phyloP scores from a whole-genome alignment of 176 grass and related monocot genomes.

The Calamus simplicifolius region DNA sequence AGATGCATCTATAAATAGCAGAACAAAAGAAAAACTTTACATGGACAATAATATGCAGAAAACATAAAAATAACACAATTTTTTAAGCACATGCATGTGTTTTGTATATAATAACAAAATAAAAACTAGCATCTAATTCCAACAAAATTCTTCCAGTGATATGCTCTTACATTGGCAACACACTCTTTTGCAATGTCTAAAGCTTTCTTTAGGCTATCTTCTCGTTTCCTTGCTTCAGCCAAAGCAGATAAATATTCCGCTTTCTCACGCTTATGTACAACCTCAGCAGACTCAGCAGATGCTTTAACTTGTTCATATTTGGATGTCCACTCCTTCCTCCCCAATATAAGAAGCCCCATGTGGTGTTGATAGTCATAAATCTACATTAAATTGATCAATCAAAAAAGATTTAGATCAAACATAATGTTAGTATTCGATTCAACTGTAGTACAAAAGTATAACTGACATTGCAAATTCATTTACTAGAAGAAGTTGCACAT shows the following conservation, averaged over 20 bases:
- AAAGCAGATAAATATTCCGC: slow-evolving; percentile 48
- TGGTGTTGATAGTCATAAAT: slow-evolving; percentile 78
- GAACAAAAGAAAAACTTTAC: too few species aligned
- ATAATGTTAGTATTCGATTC: too few species aligned
- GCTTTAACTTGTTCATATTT: slow-evolving; percentile 72
- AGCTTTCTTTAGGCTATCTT: slow-evolving; percentile 62
- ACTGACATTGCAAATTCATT: too few species aligned
- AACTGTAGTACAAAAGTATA: too few species aligned
- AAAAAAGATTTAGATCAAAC: too few species aligned
- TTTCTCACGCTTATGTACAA: slow-evolving; percentile 57
- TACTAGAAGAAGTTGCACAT: too few species aligned
- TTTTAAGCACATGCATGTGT: too few species aligned
- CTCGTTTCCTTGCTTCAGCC: slow-evolving; percentile 57
- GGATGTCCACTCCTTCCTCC: slow-evolving; percentile 49
- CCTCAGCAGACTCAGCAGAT: slow-evolving; percentile 37
- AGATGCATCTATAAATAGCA: too few species aligned
- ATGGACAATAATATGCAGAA: too few species aligned
- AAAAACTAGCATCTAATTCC: background rate
- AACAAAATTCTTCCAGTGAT: background rate
- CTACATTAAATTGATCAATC: slow-evolving; percentile 24
- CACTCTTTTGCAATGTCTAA: slow-evolving; percentile 73
- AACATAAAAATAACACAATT: too few species aligned
- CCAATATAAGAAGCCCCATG: slow-evolving; percentile 74
- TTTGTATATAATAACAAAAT: background rate
- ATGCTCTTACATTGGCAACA: slow-evolving; percentile 55